phyloP scores from a whole-genome alignment of 352 stramenopile genomes.

The Globisporangium nodosum region DNA sequence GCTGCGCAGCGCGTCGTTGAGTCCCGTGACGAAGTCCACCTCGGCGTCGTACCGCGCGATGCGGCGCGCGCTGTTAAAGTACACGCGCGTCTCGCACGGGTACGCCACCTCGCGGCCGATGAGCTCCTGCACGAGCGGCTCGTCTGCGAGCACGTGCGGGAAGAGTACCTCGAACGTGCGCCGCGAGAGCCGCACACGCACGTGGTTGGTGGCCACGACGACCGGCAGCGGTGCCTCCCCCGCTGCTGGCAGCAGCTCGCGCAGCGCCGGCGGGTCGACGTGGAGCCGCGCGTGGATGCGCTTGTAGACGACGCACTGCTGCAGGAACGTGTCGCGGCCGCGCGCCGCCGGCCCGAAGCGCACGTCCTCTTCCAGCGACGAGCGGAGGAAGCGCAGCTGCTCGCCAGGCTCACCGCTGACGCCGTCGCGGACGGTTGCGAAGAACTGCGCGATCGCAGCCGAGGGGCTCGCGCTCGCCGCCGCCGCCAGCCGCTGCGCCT shows the following conservation, averaged over 20 bases:
- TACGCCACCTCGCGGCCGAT: conserved; percentile 31
- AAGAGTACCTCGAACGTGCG: conserved; percentile 41
- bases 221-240: conserved; percentile 8
- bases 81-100: conserved; percentile 29
- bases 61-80: conserved; percentile 38
- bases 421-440: conserved; percentile 2
- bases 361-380: conserved; percentile 14
- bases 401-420: conserved; percentile 5
- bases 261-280: conserved; percentile 10
- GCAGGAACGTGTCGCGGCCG: conserved; percentile 17
- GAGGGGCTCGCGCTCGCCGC: conserved; percentile 2
- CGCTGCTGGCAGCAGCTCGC: conserved; percentile 10
- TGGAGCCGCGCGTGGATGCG: conserved; percentile 11
- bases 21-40: conserved; percentile 36
- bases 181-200: conserved; percentile 26
- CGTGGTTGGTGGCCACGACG: conserved; percentile 7
- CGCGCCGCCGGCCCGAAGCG: not conserved
- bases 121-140: conserved; percentile 27
- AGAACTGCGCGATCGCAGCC: conserved; percentile 7
- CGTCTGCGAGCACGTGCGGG: conserved; percentile 33
- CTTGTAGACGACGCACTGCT: conserved; percentile 17
- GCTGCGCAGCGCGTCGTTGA: conserved; percentile 25
- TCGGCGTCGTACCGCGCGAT: conserved; percentile 32
- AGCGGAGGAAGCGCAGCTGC: conserved; percentile 9
- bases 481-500: conserved; percentile 10